phyloP scores from a whole-genome alignment of 169 alveolate genomes.

The Eimeria brunetti region DNA sequence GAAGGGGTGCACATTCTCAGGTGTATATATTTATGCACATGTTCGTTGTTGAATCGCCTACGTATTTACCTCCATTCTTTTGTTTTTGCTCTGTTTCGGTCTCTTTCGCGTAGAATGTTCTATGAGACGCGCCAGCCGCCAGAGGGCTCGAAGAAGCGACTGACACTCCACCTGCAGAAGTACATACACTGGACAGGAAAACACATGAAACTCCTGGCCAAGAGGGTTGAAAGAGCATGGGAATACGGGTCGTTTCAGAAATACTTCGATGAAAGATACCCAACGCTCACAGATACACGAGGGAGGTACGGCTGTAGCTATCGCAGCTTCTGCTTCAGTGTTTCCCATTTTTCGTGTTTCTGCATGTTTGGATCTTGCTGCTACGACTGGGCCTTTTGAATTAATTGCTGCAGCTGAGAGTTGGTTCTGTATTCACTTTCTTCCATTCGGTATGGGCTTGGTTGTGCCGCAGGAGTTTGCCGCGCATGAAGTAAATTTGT shows the following conservation, averaged over 20 bases:
- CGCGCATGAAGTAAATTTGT: conserved; percentile 42
- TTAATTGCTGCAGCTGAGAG: neutral
- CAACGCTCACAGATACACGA: conserved; percentile 63
- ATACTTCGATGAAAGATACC: conserved; percentile 78
- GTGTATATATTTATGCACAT: neutral
- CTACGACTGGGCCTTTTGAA: too few species aligned
- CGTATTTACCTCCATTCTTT: too few species aligned
- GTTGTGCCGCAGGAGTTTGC: conserved; percentile 56
- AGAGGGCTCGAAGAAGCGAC: conserved; percentile 67
- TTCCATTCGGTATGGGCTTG: too few species aligned
- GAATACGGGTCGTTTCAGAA: conserved; percentile 89
- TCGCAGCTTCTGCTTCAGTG: neutral
- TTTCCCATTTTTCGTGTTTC: neutral
- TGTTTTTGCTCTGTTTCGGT: neutral
- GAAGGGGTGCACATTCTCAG: neutral
- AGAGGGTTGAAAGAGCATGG: conserved; percentile 89
- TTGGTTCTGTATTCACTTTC: neutral
- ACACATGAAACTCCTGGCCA: conserved; percentile 88
- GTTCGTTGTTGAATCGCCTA: neutral
- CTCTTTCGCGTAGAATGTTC: conserved; percentile 67
- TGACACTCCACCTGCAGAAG: conserved; percentile 71
- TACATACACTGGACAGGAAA: conserved; percentile 82
- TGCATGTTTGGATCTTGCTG: neutral
- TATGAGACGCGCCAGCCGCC: conserved; percentile 80
- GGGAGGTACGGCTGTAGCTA: conserved; percentile 68